Conservation (phyloP, 306 rosid genomes). For the Oxytropis ochrocephala region DNA sequence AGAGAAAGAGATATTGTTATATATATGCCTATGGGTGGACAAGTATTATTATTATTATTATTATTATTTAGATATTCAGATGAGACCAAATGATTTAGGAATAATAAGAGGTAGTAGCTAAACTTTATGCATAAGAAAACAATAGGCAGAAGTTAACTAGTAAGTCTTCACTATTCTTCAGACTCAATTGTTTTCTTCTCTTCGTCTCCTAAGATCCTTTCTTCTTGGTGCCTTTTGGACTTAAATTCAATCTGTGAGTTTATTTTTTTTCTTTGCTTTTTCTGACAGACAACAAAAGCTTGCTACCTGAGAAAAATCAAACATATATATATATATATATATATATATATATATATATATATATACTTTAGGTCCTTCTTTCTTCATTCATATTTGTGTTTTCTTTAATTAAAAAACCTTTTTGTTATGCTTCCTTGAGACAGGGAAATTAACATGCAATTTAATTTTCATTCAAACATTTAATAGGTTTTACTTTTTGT, state of each 20-base stretch:
- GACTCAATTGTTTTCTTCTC: slow-evolving; percentile 35
- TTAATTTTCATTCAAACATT: background rate
- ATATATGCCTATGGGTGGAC: slow-evolving; percentile 31
- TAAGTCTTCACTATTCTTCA: slow-evolving; percentile 2
- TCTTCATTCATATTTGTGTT: background rate
- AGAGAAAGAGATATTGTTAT: background rate
- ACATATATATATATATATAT: background rate
- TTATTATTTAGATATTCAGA: slow-evolving; percentile 21
- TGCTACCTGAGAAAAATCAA: slow-evolving; percentile 13
- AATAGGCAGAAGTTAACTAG: slow-evolving; percentile 21
- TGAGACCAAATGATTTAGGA: slow-evolving; percentile 41
- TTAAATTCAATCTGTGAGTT: slow-evolving; percentile 15
- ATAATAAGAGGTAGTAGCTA: slow-evolving; percentile 27
- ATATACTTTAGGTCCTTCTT: slow-evolving; percentile 17
- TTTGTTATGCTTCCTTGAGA: slow-evolving; percentile 8
- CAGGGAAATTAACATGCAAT: slow-evolving; percentile 22
- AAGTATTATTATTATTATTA: slow-evolving; percentile 31
- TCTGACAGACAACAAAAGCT: background rate
- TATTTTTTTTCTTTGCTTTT: background rate
- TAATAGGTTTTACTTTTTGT: background rate
- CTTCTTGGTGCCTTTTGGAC: slow-evolving; percentile 29
- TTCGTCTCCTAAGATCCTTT: slow-evolving; percentile 39
- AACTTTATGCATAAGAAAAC: slow-evolving; percentile 36
- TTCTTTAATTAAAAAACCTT: background rate
- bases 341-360: too few relatives aligned